These are phyloP conservation scores for Debaryomycetaceae sp. DNA, from an alignment of 1,139 yeast species.

Conservation along the genomic window DNA sequence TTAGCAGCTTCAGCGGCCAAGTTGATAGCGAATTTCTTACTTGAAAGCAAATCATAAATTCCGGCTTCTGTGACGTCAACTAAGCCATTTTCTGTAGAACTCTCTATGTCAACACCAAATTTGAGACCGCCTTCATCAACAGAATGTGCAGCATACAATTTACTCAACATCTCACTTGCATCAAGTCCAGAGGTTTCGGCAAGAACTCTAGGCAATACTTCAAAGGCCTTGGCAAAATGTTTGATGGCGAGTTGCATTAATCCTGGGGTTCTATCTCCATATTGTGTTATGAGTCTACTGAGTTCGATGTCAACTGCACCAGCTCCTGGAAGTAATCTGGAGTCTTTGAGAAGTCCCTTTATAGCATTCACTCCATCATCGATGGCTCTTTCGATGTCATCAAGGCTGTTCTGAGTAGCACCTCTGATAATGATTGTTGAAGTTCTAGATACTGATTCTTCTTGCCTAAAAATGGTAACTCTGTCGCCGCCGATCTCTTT, in stretches of 20 bases:
- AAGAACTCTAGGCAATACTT: slow-evolving; percentile 85
- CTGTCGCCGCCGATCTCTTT: slow-evolving; percentile 97
- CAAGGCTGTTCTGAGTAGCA: slow-evolving; percentile 92
- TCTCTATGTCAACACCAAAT: slow-evolving; percentile 73
- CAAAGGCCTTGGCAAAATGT: slow-evolving; percentile 91
- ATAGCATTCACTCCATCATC: slow-evolving; percentile 95
- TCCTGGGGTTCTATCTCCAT: slow-evolving; percentile 94
- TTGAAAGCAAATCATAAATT: slow-evolving; percentile 73
- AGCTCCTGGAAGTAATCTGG: slow-evolving; percentile 87
- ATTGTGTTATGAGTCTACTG: slow-evolving; percentile 71
- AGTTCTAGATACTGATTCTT: slow-evolving; percentile 65
- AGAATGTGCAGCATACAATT: slow-evolving; percentile 83
- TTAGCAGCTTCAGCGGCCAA: slow-evolving; percentile 95
- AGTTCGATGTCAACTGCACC: slow-evolving; percentile 95
- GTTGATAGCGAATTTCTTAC: slow-evolving; percentile 83
- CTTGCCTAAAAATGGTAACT: slow-evolving; percentile 91
- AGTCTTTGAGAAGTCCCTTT: slow-evolving; percentile 81
- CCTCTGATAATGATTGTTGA: slow-evolving; percentile 93
- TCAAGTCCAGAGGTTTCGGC: slow-evolving; percentile 96
- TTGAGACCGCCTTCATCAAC: slow-evolving; percentile 29
- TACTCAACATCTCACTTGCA: slow-evolving; percentile 81
- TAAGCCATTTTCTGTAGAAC: slow-evolving; percentile 61
- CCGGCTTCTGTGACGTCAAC: slow-evolving; percentile 67
- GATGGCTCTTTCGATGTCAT: slow-evolving; percentile 93
- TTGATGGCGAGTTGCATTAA: slow-evolving; percentile 89